A percentile compares a stretch with the other conserved stretches of the same genome.
Conservation (phyloP, 331 rosid species). For the Dryas integrifolia region DNA sequence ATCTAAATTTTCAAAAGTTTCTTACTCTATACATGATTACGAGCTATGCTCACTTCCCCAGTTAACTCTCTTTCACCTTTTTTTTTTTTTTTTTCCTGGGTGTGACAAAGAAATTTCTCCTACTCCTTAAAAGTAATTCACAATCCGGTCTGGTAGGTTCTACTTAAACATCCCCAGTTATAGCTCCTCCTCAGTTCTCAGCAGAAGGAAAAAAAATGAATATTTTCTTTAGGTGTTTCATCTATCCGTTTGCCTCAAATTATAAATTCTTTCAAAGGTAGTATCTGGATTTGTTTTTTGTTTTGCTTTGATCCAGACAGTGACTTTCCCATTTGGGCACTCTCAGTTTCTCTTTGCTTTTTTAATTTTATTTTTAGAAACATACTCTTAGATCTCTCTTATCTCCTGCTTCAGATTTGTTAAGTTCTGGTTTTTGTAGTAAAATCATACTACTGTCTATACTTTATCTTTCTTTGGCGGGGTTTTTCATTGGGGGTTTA, state of each 20-base stretch:
- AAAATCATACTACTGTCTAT: not conserved
- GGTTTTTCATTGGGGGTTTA: not conserved
- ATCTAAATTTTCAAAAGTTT: not conserved
- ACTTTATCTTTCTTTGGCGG: not conserved
- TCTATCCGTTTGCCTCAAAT: not conserved
- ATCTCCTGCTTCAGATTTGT: not conserved
- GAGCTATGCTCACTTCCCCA: not conserved
- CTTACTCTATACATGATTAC: not conserved
- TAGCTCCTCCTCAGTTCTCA: conserved; percentile 16
- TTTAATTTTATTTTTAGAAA: not conserved
- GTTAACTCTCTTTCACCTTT: not conserved
- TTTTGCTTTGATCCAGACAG: not conserved
- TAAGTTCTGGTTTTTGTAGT: not conserved
- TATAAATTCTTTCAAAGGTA: not conserved
- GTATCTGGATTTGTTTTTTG: not conserved
- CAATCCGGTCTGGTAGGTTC: conserved; percentile 7
- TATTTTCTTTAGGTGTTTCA: not conserved
- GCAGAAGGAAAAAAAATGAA: not conserved
- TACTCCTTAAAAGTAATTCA: not conserved
- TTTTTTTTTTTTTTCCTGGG: not conserved
- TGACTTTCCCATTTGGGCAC: conserved; percentile 7
- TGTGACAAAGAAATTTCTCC: conserved; percentile 30
- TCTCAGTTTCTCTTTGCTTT: not conserved
- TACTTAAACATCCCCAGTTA: not conserved
- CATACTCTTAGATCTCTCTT: conserved; percentile 10